Percentiles rank a stretch among this genome's conserved stretches.
Evolutionary conservation across 2,329 filamentous ascomycete species (phyloP).

Genomic region (Neonectria punicea): DNA sequence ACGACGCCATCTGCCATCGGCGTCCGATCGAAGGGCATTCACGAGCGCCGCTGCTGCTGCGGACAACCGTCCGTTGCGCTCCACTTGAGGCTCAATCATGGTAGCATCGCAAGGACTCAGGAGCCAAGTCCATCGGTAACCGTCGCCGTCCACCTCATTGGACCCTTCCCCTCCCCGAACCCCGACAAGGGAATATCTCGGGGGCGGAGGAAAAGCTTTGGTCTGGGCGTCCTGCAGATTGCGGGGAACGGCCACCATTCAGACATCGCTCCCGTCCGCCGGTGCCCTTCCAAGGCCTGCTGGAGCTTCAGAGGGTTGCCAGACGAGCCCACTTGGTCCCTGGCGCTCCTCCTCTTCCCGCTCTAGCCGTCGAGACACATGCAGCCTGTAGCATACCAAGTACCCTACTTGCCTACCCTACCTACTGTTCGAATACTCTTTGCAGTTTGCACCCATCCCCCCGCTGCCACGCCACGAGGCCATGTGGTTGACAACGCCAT

Average conservation of each 20-base stretch:
- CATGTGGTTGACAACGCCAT: slow-evolving; percentile 13
- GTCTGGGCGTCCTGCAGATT: slow-evolving; percentile 34
- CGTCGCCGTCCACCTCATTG: slow-evolving; percentile 29
- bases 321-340: neutral
- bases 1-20: neutral
- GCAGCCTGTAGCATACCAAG: neutral
- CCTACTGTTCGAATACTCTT: neutral
- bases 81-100: slow-evolving; percentile 41
- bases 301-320: slow-evolving; percentile 1
- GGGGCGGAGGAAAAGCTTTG: slow-evolving; percentile 25
- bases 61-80: slow-evolving; percentile 23
- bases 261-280: slow-evolving; percentile 23
- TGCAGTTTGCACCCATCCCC: slow-evolving; percentile 2
- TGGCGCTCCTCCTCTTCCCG: neutral
- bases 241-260: slow-evolving; percentile 35
- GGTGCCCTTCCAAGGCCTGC: neutral
- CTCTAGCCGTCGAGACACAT: slow-evolving; percentile 8
- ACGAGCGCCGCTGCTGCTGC: neutral
- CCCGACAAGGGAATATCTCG: slow-evolving; percentile 41
- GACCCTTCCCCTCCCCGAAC: slow-evolving; percentile 22
- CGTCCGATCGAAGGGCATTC: slow-evolving; percentile 12
- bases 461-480: slow-evolving; percentile 26
- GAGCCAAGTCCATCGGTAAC: slow-evolving; percentile 20
- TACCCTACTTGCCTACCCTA: too few species aligned
- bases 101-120: slow-evolving; percentile 29